Base-by-base conservation (phyloP, 2,329 filamentous ascomycete species). In the Fusarium annulatum region DNA sequence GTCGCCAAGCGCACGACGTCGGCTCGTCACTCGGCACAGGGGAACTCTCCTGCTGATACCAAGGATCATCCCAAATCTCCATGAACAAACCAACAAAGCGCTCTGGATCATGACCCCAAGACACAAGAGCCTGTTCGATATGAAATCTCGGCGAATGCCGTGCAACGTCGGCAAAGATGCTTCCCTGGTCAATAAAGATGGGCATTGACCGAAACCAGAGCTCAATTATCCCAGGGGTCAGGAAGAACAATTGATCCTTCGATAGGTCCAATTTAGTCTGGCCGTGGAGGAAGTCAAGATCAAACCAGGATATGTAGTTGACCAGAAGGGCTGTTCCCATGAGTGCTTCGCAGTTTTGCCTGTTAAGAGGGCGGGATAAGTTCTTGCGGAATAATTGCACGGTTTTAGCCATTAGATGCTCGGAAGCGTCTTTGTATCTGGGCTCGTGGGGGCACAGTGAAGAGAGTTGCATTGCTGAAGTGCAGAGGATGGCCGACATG, bases 21-120 rank as follows among this genome's bases (percentile, higher is more conserved):
- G 55, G 41, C 5, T 49, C 55, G 4, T n/a, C 30, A 26, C 10
- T 58, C 4, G 9, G 1, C 9, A 4, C 15, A 2, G 18, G 5
- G 2, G 0, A 14, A 12, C 2, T 18, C 2, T n/a, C 15, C 10
- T 2, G 2, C 7, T 26, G 30, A 12, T 49, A 36, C 0, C 15
- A 14, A 21, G 41, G 41, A 18, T 58, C 55, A 36, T 58, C 39
- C 55, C 55, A 58, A 14, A 49, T 36, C 2, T 9, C 14, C 39
- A 58, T 49, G 2, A 58, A n/a, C 2, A 16, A 28, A 4, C 7
- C 7, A 26, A 49, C 41, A 8, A 58, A 58, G 9, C 28, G 30
- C 10, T 58, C 30, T n/a, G 55, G 30, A 5, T 58, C 55, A n/a
- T 36, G 10, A 1, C 41, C 55, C 9, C 41, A 28, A 9, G 30